Conservation (phyloP, 805 yeast species). For the Ogataea wickerhamii region DNA sequence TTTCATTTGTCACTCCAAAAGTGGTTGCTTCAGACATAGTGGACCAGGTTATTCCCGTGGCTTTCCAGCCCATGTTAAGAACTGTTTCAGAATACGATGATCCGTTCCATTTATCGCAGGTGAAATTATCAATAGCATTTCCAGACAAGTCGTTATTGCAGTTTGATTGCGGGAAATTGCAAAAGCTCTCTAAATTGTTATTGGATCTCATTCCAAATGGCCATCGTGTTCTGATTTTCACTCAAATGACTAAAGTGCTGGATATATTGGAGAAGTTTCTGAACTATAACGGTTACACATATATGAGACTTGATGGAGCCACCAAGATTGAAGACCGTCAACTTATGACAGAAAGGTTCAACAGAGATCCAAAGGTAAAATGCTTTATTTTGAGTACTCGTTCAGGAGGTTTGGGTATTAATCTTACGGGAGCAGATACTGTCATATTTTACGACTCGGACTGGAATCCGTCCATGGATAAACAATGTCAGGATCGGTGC, state of each 20-base stretch:
- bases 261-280: slow-evolving; percentile 90
- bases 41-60: slow-evolving; percentile 45
- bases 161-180: slow-evolving; percentile 96
- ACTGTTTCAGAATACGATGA: slow-evolving; percentile 30
- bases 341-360: slow-evolving; percentile 86
- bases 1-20: slow-evolving; percentile 83
- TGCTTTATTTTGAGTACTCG: slow-evolving; percentile 92
- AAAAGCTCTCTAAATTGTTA: slow-evolving; percentile 70
- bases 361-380: slow-evolving; percentile 78
- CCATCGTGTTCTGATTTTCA: slow-evolving; percentile 91
- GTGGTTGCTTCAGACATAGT: slow-evolving; percentile 75
- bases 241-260: slow-evolving; percentile 96
- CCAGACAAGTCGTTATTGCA: slow-evolving; percentile 92
- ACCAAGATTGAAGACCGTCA: slow-evolving; percentile 97
- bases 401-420: slow-evolving; percentile 98
- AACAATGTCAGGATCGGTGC: slow-evolving; percentile 98
- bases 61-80: slow-evolving; percentile 28
- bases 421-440: slow-evolving; percentile 97
- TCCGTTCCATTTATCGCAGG: slow-evolving; percentile 79
- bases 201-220: slow-evolving; percentile 80
- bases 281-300: slow-evolving; percentile 90
- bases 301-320: slow-evolving; percentile 95
- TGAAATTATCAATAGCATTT: slow-evolving; percentile 85
- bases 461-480: slow-evolving; percentile 99
- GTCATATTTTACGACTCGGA: slow-evolving; percentile 97